Evolutionary conservation across 306 rosid genomes (phyloP).

Genomic region (Cicer pinnatifidum): DNA sequence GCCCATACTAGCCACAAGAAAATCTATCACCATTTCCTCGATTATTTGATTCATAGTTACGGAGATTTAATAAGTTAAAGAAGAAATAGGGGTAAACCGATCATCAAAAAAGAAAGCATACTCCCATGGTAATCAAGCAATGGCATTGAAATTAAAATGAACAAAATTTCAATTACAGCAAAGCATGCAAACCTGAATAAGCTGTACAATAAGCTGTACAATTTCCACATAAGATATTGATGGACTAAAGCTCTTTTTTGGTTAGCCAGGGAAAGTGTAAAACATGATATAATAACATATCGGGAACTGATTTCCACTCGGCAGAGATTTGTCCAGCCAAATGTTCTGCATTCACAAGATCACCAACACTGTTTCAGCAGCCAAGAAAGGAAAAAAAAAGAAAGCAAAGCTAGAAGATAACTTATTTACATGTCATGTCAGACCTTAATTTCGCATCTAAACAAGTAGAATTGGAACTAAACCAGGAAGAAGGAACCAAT

Average conservation of each 20-base stretch:
- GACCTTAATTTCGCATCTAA: conserved; percentile 42
- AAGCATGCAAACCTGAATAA: conserved; percentile 57
- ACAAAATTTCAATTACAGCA: conserved; percentile 38
- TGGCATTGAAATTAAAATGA: conserved; percentile 18
- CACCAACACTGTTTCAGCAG: conserved; percentile 36
- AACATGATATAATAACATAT: conserved; percentile 36
- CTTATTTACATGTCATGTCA: conserved; percentile 36
- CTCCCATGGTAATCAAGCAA: conserved; percentile 4
- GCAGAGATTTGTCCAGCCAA: conserved; percentile 35
- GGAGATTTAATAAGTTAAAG: not conserved
- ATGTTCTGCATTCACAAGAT: conserved; percentile 44
- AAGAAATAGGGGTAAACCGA: not conserved
- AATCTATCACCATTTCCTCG: conserved; percentile 1
- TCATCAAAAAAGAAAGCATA: conserved; percentile 40
- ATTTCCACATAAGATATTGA: conserved; percentile 28
- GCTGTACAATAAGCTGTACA: conserved; percentile 52
- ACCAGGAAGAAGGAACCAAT: conserved; percentile 81
- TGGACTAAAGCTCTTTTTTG: conserved; percentile 48
- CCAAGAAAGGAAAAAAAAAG: conserved; percentile 28
- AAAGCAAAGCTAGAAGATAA: conserved; percentile 3
- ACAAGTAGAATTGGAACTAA: conserved; percentile 53
- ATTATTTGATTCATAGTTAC: conserved; percentile 19
- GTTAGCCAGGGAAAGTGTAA: conserved; percentile 35
- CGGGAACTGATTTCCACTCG: conserved; percentile 38
- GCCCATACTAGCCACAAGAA: conserved; percentile 5